Conservation (phyloP, 306 rosid genomes). For the Quercus wislizeni region DNA sequence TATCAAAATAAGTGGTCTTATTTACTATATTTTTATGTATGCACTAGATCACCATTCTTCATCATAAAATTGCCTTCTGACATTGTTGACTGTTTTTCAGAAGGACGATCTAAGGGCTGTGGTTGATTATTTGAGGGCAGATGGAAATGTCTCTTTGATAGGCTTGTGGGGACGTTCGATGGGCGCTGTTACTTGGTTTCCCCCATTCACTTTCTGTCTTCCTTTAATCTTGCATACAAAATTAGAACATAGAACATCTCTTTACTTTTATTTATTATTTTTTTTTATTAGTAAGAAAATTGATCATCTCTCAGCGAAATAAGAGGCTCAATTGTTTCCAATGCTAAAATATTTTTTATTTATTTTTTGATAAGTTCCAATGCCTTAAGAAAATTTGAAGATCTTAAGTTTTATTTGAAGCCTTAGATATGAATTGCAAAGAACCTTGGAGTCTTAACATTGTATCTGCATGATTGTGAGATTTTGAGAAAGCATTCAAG, state of each 20-base stretch:
- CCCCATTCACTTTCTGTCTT: conserved; percentile 28
- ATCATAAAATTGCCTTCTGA: conserved; percentile 16
- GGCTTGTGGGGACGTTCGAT: conserved; percentile 99
- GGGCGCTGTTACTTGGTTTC: conserved; percentile 96
- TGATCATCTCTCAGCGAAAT: background rate
- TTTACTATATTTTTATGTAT: background rate
- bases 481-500: background rate
- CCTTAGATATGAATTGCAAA: background rate
- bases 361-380: background rate
- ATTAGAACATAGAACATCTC: background rate
- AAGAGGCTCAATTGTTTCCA: background rate
- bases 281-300: too few species aligned
- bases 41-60: conserved; percentile 17
- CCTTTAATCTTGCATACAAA: conserved; percentile 15
- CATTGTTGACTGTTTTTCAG: conserved; percentile 48
- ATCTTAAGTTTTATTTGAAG: background rate
- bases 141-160: conserved; percentile 87
- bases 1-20: background rate
- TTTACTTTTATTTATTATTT: background rate
- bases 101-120: conserved; percentile 81
- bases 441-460: background rate
- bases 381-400: background rate
- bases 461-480: background rate
- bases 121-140: conserved; percentile 80
- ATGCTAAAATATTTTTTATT: too few species aligned